Evolutionary conservation across 305 asterid species (phyloP), one percentile per base, ranked within the genome.

Genomic region (Caryopteris hybrid): DNA sequence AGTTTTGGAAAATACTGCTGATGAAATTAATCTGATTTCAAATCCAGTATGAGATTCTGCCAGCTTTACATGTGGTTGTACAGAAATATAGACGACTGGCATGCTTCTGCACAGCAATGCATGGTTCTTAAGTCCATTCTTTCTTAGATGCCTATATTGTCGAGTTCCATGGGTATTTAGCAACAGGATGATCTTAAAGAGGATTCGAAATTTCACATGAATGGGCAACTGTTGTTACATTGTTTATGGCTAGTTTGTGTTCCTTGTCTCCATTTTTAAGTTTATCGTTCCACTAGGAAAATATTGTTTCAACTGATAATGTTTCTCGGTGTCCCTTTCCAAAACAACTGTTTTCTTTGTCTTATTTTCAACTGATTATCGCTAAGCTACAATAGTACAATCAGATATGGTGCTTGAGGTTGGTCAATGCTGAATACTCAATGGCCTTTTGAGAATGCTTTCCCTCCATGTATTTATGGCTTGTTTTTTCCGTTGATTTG

Each of bases 271-370:
- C 47, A 39, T 52, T 71, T 60, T 41, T 3, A 66, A 18, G 33
- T 29, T 63, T 38, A 67, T 47, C 27, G 17, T 39, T 43, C 34
- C 45, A 64, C 56, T 72, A 64, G 8, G 56, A 51, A 46, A 42
- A 23, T 53, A 45, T 72, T 64, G 39, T 34, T 62, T 55, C 59
- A 43, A 17, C 58, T 62, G n/a, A 18, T 22, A 33, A 64, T 72
- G 34, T 65, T n/a, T 64, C 59, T 50, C 52, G 16, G 43, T 41
- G 12, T 39, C 50, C 33, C 62, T 9, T 42, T 72, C 36, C 11
- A 54, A 22, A 9, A 46, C 51, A 42, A 63, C 60, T 54, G 27
- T 25, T 72, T 34, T 63, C 3, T 4, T 71, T 33, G 10, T n/a
- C 27, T 51, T 53, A 22, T 6, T 36, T 48, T 42, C 54, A 9